Base-by-base conservation (phyloP, 2,329 filamentous ascomycete species). In the Penicillium vulpinum region DNA sequence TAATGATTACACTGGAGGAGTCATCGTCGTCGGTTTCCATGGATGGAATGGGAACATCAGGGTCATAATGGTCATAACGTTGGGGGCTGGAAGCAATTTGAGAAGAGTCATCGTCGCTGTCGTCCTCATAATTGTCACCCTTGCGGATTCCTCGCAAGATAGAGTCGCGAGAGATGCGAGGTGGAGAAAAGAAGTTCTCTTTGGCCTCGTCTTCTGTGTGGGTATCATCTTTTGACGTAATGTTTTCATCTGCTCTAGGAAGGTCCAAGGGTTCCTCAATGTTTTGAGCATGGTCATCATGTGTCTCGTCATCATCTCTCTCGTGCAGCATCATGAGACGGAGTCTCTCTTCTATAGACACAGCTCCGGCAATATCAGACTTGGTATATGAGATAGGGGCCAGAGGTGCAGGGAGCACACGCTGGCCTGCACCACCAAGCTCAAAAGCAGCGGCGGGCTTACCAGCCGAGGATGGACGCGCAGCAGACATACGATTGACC, bases 91-190 rank as follows among this genome's bases (percentile, higher is more conserved):
- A 85, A 59, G 81, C 82, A 2, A 82, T 78, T n/a, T 79, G 76
- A 1, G 85, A 84, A 2, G 86, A 86, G 4, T 85, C 86, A 66
- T 88, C 85, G 65, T 83, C 83, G 61, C 85, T 87, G 56, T 87
- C 84, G 4, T 87, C 85, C 52, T 66, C 64, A 4, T 86, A 76
- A 55, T 78, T 72, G 73, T 90, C 75, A 88, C 89, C 65, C 35
- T 72, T 75, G 71, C 94, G 91, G 54, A 97, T 88, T 60, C 93
- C 91, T 51, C 90, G 88, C 66, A 97, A 80, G 65, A 97, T 97
- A 0, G 92, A 96, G 72, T 97, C 94, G 36, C 93, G 86, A 9
- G 93, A 97, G 69, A 97, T 96, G 53, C 88, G 88, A 11, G 89
- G 83, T 18, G 87, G 90, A 15, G 67, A 83, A 80, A 55, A 81